These are phyloP conservation scores for Mortierella alpina DNA, from an alignment of 192 early-diverging fungal genomes.

Conservation along the genomic window DNA sequence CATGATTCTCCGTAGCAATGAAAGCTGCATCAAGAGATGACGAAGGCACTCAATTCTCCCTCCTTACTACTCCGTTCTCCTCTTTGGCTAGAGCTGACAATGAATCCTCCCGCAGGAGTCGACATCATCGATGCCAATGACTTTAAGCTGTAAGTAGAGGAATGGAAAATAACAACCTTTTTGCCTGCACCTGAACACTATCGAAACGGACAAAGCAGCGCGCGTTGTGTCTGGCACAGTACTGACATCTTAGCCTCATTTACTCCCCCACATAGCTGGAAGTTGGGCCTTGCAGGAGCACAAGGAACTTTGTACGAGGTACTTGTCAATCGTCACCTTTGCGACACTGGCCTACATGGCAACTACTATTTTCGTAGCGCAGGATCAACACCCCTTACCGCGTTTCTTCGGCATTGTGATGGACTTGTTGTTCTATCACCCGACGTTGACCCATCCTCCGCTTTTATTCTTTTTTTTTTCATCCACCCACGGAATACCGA, in stretches of 20 bases:
- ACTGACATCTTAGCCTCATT: background rate
- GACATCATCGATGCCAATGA: slow-evolving; percentile 62
- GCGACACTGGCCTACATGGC: too few species aligned
- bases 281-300: slow-evolving; percentile 69
- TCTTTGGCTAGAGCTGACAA: slow-evolving; percentile 56
- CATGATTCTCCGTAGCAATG: too few species aligned
- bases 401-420: too few species aligned
- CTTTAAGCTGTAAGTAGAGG: slow-evolving; percentile 60
- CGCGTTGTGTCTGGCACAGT: too few species aligned
- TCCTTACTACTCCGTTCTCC: background rate
- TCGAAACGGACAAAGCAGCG: background rate
- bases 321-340: slow-evolving; percentile 10
- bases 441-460: too few species aligned
- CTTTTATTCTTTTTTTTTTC: too few species aligned
- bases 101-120: slow-evolving; percentile 65
- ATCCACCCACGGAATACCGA: too few species aligned
- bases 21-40: too few species aligned
- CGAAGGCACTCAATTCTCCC: background rate
- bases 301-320: slow-evolving; percentile 77
- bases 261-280: slow-evolving; percentile 62
- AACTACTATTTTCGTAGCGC: too few species aligned
- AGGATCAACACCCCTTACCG: too few species aligned
- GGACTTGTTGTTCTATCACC: too few species aligned
- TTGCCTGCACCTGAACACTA: background rate
- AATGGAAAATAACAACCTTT: background rate